phyloP scores from a whole-genome alignment of 176 grass and related monocot genomes.

The Oryza meridionalis region DNA sequence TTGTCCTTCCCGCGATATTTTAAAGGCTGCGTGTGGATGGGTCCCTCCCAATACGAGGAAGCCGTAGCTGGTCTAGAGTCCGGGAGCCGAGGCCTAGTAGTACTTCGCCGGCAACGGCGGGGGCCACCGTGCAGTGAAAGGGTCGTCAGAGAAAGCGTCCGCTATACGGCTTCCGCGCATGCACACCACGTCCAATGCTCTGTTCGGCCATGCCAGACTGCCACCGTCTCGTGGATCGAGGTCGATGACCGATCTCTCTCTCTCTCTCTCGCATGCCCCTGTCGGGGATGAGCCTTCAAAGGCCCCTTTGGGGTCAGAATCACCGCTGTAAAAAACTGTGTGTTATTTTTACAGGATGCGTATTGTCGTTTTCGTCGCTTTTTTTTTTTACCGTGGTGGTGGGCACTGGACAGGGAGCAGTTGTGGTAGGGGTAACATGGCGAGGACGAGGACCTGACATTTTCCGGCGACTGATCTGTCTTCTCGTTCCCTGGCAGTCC shows the following conservation, averaged over 20 bases:
- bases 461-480: not conserved
- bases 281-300: slow-evolving; percentile 28
- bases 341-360: not conserved
- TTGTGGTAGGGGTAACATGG: not conserved
- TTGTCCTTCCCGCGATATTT: not conserved
- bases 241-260: not conserved
- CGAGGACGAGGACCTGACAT: not conserved
- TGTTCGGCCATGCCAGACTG: not conserved
- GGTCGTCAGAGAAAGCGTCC: not conserved
- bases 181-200: slow-evolving; percentile 31
- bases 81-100: no score
- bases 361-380: not conserved
- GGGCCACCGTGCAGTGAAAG: not conserved
- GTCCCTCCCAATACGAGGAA: slow-evolving; percentile 16
- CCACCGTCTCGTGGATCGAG: not conserved
- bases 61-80: not conserved
- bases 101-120: not conserved
- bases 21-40: not conserved
- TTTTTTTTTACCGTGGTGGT: not conserved
- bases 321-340: not conserved
- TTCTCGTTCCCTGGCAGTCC: not conserved
- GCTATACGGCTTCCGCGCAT: slow-evolving; percentile 6
- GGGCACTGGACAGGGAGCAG: not conserved
- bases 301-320: not conserved
- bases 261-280: not conserved